phyloP scores from a whole-genome alignment of 116 monocot genomes.

The Cymodocea nodosa region DNA sequence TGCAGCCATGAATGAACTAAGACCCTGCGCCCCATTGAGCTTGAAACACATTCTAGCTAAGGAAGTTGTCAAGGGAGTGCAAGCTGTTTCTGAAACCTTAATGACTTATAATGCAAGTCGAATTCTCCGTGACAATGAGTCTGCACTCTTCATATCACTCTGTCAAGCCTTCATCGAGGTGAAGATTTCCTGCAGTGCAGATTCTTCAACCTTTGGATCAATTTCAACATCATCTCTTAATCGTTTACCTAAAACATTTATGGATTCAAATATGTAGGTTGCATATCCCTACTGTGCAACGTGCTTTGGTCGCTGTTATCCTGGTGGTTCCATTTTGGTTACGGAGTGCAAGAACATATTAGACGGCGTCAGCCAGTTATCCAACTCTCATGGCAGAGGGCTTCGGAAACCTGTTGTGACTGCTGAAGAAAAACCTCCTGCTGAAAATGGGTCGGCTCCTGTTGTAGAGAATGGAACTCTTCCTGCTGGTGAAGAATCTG shows the following conservation, averaged over 20 bases:
- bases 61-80: conserved; percentile 64
- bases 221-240: not conserved
- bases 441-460: conserved; percentile 1
- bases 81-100: conserved; percentile 72
- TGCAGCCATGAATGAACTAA: conserved; percentile 90
- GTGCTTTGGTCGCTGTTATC: conserved; percentile 87
- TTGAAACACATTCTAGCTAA: conserved; percentile 59
- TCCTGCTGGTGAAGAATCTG: conserved; percentile 10
- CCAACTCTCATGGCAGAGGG: conserved; percentile 19
- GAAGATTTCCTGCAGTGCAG: not conserved
- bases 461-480: conserved; percentile 8
- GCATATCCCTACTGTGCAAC: conserved; percentile 76
- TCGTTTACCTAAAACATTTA: not conserved
- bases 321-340: conserved; percentile 61
- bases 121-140: conserved; percentile 81
- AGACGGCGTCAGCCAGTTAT: conserved; percentile 50
- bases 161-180: conserved; percentile 92
- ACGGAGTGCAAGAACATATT: conserved; percentile 38
- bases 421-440: conserved; percentile 11
- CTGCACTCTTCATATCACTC: conserved; percentile 81
- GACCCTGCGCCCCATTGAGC: conserved; percentile 82
- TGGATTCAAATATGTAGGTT: conserved; percentile 26
- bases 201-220: not conserved
- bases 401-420: conserved; percentile 5
- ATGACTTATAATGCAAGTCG: conserved; percentile 63